Evolutionary conservation across 202 grass and related monocot species (phyloP), one percentile per base, ranked within the genome.

Genomic region (Panicum hallii): DNA sequence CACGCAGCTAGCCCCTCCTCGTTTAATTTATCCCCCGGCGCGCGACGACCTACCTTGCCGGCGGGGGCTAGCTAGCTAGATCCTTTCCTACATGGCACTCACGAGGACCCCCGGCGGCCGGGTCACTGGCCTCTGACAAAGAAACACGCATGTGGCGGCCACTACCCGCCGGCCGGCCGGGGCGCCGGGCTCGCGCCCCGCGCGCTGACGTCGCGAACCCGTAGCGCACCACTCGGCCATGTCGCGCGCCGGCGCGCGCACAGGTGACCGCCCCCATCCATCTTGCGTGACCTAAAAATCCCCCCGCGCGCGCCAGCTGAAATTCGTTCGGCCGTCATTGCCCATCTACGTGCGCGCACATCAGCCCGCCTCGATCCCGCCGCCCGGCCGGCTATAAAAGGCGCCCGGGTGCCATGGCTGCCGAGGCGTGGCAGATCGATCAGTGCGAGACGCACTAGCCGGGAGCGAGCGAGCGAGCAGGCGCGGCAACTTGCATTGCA

Each of bases 241-340:
- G 86, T 72, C 80, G 75, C 55, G n/a, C 81, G 17, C 20, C 78
- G 86, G 65, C 80, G 75, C 55, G n/a, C 81, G 17, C 20, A 26
- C 68, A 72, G 44, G 44, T 71, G n/a, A 2, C 4, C 60, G 11
- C 8, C 11, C 10, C n/a, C 6, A 61, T 77, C 79, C 43, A 82
- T 82, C 78, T 83, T 82, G 88, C 88, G 34, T 45, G 63, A 85
- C 87, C 87, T 82, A 82, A 82, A 79, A 82, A 47, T 57, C 47
- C 32, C 65, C 19, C 47, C 11, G 53, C 17, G 77, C 22, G 46
- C 4, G 23, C 11, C 7, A 49, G 23, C 45, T 2, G 4, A 50
- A 30, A 3, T 13, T 23, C 14, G 15, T 45, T 11, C n/a, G 32
- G 42, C 41, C 63, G 36, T 16, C 50, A 69, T 73, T 44, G 75